These are phyloP conservation scores for Multifurca ochricompacta DNA, from an alignment of 768 basidiomycete genomes.

Conservation along the genomic window DNA sequence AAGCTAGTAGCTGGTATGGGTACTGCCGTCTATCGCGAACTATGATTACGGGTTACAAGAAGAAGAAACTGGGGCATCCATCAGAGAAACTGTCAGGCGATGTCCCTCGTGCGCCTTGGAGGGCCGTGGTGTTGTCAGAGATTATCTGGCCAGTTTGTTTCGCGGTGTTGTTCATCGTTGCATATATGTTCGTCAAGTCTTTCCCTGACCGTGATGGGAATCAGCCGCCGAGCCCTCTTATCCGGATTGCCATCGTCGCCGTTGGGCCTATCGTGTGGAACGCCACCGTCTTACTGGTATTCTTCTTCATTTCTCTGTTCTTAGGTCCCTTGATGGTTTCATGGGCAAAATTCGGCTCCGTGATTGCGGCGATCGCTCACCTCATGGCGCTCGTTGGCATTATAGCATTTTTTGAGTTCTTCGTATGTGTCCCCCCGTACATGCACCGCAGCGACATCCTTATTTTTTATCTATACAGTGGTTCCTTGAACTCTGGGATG, in stretches of 20 bases:
- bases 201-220: conserved; percentile 63
- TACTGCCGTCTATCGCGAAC: conserved; percentile 97
- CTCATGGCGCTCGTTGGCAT: conserved; percentile 71
- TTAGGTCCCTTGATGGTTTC: conserved; percentile 82
- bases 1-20: conserved; percentile 98
- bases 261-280: conserved; percentile 96
- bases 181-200: conserved; percentile 91
- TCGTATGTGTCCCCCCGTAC: conserved; percentile 52
- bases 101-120: conserved; percentile 86
- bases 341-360: conserved; percentile 82
- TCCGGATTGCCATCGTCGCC: conserved; percentile 83
- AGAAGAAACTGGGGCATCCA: conserved; percentile 96
- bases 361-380: conserved; percentile 92
- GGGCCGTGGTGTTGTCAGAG: conserved; percentile 74
- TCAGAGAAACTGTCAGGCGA: conserved; percentile 96
- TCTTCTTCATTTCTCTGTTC: conserved; percentile 92
- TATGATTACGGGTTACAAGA: conserved; percentile 98
- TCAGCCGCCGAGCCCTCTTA: conserved; percentile 70
- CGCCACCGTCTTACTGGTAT: conserved; percentile 69
- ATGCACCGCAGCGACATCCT: neutral
- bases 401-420: conserved; percentile 91
- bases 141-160: conserved; percentile 72
- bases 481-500: conserved; percentile 91
- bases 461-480: conserved; percentile 44
- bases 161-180: conserved; percentile 70